Conservation (phyloP, 2,329 filamentous ascomycete species). For the Penicillium sp. region DNA sequence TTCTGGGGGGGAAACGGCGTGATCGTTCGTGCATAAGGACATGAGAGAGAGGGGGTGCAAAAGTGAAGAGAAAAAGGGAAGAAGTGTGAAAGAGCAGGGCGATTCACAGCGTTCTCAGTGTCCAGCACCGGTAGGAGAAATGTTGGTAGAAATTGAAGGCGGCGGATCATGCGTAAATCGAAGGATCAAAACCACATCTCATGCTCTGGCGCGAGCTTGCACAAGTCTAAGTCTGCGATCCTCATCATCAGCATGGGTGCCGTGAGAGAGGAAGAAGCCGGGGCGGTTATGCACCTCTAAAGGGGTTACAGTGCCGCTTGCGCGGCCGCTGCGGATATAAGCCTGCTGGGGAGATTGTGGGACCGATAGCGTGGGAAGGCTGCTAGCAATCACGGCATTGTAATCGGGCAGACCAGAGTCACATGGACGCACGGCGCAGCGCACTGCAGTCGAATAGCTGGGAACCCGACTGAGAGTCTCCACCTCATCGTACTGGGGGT, state of each 20-base stretch:
- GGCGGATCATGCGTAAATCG: neutral
- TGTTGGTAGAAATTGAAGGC: conserved; percentile 4
- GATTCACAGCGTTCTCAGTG: conserved; percentile 6
- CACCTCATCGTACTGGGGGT: conserved; percentile 54
- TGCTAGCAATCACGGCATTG: conserved; percentile 50
- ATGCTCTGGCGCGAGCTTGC: conserved; percentile 39
- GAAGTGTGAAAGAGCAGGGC: neutral
- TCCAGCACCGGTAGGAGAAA: conserved; percentile 17
- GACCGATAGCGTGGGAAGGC: conserved; percentile 25
- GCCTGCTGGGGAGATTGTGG: conserved; percentile 41
- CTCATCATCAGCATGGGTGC: conserved; percentile 34
- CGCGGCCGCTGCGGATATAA: conserved; percentile 37
- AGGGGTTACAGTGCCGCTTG: conserved; percentile 32
- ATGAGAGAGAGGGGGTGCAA: neutral
- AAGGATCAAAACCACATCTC: conserved; percentile 5
- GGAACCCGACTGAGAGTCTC: conserved; percentile 69
- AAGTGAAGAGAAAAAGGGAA: neutral
- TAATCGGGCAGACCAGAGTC: conserved; percentile 64
- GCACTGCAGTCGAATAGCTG: conserved; percentile 72
- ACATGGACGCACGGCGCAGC: conserved; percentile 58
- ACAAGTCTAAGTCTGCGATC: conserved; percentile 42
- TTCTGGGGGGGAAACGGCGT: neutral
- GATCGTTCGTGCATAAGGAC: neutral
- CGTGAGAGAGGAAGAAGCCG: conserved; percentile 25
- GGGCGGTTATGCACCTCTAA: conserved; percentile 29